Evolutionary conservation across 164 flowering plant species (phyloP).

Genomic region (Hamamelis virginiana): DNA sequence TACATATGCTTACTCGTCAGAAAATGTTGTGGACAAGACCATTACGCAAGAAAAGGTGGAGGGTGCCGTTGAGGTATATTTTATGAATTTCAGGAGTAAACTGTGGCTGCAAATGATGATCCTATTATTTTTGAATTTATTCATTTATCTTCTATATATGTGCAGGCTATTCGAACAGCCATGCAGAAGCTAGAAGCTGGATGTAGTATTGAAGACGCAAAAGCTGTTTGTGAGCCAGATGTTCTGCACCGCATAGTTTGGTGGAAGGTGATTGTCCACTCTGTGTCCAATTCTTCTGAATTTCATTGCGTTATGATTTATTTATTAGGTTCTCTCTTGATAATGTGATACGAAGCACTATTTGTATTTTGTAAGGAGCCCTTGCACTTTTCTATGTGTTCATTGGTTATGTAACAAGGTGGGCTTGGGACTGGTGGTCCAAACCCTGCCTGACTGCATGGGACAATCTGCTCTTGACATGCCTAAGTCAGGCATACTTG

Average conservation of each 20-base stretch:
- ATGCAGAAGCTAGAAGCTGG: constrained; percentile 57
- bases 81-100: not conserved
- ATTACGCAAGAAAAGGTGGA: constrained; percentile 78
- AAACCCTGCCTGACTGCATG: too few species aligned
- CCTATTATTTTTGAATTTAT: not conserved
- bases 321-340: not conserved
- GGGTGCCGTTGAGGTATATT: constrained; percentile 61
- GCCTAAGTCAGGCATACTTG: not conserved
- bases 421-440: too few species aligned
- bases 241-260: constrained; percentile 48
- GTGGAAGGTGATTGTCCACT: constrained; percentile 59
- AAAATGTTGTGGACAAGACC: constrained; percentile 41
- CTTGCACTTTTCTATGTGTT: too few species aligned
- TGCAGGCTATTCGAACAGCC: constrained; percentile 76
- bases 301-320: not conserved
- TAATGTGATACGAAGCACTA: too few species aligned
- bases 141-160: not conserved
- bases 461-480: not conserved
- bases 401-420: too few species aligned
- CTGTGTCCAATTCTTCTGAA: not conserved
- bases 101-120: not conserved
- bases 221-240: constrained; percentile 74
- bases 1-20: constrained; percentile 40
- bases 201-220: constrained; percentile 63
- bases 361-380: too few species aligned